Percentiles rank a stretch among this genome's conserved stretches.
These are phyloP conservation scores for Hevea brasiliensis DNA, from an alignment of 345 rosid species.

Conservation along the genomic window DNA sequence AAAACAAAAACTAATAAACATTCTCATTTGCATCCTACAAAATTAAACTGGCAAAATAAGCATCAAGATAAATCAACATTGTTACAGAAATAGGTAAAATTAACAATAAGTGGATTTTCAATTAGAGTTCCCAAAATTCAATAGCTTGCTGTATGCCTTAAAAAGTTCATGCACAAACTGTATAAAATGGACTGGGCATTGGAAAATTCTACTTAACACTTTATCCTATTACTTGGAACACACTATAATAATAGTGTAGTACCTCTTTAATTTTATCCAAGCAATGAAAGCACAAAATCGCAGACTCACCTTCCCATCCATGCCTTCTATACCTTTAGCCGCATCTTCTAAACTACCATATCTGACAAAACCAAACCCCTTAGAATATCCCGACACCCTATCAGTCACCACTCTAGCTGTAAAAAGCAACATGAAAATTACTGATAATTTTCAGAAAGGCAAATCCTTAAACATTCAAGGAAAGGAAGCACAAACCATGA, in stretches of 20 bases:
- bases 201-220: background rate
- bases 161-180: background rate
- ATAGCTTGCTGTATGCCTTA: background rate
- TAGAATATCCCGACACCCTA: conserved; percentile 75
- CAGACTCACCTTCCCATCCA: conserved; percentile 82
- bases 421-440: conserved; percentile 13
- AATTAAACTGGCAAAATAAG: background rate
- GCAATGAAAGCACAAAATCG: background rate
- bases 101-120: background rate
- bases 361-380: conserved; percentile 91
- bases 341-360: conserved; percentile 78
- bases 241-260: background rate
- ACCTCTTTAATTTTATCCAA: background rate
- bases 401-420: conserved; percentile 83
- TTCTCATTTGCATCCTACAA: background rate
- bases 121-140: background rate
- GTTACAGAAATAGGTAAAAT: background rate
- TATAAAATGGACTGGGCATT: background rate
- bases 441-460: conserved; percentile 10
- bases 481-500: conserved; percentile 52
- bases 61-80: background rate
- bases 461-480: background rate
- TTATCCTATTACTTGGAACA: background rate
- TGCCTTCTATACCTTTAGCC: conserved; percentile 74
- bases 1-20: background rate